Evolutionary conservation across 2,329 filamentous ascomycete genomes (phyloP).

Genomic region (Cucurbitaria berberidis): DNA sequence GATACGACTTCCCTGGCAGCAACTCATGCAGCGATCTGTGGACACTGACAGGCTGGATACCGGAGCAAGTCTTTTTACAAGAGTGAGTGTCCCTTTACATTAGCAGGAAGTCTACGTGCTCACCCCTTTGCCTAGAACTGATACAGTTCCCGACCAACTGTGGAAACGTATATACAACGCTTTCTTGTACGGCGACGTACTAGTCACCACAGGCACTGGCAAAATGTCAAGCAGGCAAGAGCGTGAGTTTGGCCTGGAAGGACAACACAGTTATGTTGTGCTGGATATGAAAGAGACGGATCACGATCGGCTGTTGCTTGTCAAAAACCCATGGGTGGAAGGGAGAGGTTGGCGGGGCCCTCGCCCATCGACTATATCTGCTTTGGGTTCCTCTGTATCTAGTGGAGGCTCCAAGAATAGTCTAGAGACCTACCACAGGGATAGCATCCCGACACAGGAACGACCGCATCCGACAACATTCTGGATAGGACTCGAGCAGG

Average conservation of each 20-base stretch:
- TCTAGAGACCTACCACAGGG: constrained; percentile 28
- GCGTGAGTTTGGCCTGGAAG: constrained; percentile 78
- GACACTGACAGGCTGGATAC: constrained; percentile 94
- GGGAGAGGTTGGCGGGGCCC: constrained; percentile 74
- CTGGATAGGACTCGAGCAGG: constrained; percentile 89
- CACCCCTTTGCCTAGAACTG: constrained; percentile 62
- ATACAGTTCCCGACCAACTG: constrained; percentile 74
- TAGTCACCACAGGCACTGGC: constrained; percentile 90
- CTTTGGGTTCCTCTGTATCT: constrained; percentile 24
- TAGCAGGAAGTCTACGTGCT: constrained; percentile 3
- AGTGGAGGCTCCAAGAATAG: constrained; percentile 20
- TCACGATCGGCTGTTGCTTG: constrained; percentile 71
- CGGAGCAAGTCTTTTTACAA: constrained; percentile 91
- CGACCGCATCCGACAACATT: constrained; percentile 73
- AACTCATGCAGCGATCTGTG: constrained; percentile 96
- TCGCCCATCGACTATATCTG: constrained; percentile 27
- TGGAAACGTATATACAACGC: constrained; percentile 79
- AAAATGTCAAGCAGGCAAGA: constrained; percentile 79
- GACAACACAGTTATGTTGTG: constrained; percentile 93
- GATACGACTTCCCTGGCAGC: constrained; percentile 96
- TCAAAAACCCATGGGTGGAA: constrained; percentile 97
- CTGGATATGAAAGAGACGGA: constrained; percentile 74
- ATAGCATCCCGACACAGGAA: constrained; percentile 39
- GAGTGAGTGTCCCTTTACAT: constrained; percentile 53
- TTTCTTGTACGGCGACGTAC: constrained; percentile 78